Percentiles rank a stretch among this genome's conserved stretches.
These are phyloP conservation scores for Clonostachys byssicola DNA, from an alignment of 2,329 filamentous ascomycete genomes.

Conservation along the genomic window DNA sequence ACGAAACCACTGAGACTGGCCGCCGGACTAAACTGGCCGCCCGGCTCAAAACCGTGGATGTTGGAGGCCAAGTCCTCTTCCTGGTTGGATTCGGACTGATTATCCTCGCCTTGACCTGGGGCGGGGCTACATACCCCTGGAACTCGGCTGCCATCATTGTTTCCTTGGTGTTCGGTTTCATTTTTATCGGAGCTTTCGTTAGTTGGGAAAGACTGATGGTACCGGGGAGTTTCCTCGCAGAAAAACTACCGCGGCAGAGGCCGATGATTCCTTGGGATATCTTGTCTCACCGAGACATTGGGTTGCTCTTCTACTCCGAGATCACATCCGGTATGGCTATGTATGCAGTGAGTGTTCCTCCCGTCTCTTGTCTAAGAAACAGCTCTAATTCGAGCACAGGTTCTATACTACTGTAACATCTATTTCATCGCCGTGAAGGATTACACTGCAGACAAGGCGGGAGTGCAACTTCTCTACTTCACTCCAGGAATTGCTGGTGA, in stretches of 20 bases:
- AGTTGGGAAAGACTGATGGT: slow-evolving; percentile 50
- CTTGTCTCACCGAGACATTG: slow-evolving; percentile 51
- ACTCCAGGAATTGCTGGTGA: slow-evolving; percentile 57
- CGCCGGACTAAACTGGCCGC: slow-evolving; percentile 26
- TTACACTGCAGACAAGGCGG: slow-evolving; percentile 44
- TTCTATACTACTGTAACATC: slow-evolving; percentile 65
- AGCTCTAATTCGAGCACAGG: slow-evolving; percentile 31
- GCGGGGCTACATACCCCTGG: slow-evolving; percentile 45
- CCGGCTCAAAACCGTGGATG: slow-evolving; percentile 50
- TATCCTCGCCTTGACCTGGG: slow-evolving; percentile 48
- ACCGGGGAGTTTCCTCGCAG: slow-evolving; percentile 38
- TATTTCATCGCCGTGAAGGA: slow-evolving; percentile 61
- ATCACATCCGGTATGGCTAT: slow-evolving; percentile 54
- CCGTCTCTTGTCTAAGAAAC: neutral
- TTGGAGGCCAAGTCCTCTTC: slow-evolving; percentile 52
- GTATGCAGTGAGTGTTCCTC: slow-evolving; percentile 32
- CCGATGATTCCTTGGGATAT: slow-evolving; percentile 63
- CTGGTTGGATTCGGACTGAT: slow-evolving; percentile 41
- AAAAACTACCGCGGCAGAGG: slow-evolving; percentile 46
- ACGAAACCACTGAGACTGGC: slow-evolving; percentile 27
- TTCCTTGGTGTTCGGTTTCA: slow-evolving; percentile 35
- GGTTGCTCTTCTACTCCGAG: slow-evolving; percentile 58
- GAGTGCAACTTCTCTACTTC: slow-evolving; percentile 57
- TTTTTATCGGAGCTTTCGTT: slow-evolving; percentile 33
- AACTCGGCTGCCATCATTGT: slow-evolving; percentile 37